Evolutionary conservation across 1,284 basidiomycete species (phyloP).

Genomic region (Termitomyces sp.): DNA sequence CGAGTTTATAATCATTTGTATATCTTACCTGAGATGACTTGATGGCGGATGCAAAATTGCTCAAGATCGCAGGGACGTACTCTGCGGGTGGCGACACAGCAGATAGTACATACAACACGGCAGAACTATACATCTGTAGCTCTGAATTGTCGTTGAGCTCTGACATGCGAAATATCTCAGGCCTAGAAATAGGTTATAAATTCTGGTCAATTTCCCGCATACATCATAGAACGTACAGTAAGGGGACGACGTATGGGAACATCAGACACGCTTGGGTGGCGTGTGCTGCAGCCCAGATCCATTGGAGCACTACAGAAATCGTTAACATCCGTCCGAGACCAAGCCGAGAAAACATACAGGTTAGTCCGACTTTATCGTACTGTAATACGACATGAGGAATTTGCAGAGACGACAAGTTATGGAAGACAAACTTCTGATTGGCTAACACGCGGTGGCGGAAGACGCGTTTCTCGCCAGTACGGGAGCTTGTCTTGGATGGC

Average conservation of each 20-base stretch:
- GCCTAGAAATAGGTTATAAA: conserved; percentile 36
- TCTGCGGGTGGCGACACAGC: conserved; percentile 61
- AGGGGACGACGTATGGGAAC: conserved; percentile 70
- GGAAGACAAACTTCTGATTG: conserved; percentile 54
- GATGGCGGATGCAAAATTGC: conserved; percentile 60
- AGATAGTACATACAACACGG: conserved; percentile 71
- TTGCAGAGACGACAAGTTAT: conserved; percentile 1
- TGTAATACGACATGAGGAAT: conserved; percentile 26
- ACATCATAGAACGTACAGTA: conserved; percentile 54
- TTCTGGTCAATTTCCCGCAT: not conserved
- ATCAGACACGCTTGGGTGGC: conserved; percentile 61
- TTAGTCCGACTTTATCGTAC: conserved; percentile 86
- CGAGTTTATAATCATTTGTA: conserved; percentile 2
- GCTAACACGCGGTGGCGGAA: conserved; percentile 79
- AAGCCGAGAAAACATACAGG: conserved; percentile 41
- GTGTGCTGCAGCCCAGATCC: conserved; percentile 75
- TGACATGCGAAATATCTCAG: conserved; percentile 75
- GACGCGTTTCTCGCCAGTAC: conserved; percentile 66
- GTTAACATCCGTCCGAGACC: conserved; percentile 15
- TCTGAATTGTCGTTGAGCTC: conserved; percentile 77
- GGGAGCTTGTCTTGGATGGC: conserved; percentile 56
- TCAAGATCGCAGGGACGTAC: conserved; percentile 56
- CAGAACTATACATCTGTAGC: conserved; percentile 66
- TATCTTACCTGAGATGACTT: conserved; percentile 59
- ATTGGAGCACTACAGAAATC: conserved; percentile 58